Base-by-base conservation (phyloP, 1,139 yeast genomes). In the Diutina neorugosa region DNA sequence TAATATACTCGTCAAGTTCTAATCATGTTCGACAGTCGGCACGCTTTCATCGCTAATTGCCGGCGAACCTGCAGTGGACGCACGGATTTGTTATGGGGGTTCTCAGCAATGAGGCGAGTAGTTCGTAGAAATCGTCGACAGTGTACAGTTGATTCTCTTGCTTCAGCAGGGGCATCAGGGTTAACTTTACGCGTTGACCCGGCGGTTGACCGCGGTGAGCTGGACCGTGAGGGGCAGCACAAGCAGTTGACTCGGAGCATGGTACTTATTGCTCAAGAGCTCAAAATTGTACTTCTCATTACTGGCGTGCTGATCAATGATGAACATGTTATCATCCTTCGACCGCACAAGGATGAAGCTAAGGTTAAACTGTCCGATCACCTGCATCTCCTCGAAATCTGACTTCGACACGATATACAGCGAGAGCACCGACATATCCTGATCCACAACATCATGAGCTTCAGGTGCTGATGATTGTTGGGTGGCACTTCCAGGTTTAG, bases 221-320 rank as follows among this genome's bases (percentile, higher is more conserved):
- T 46, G 40, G 21, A 46, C 50, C 14, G 37, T 27, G 4, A 46
- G 41, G 7, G 50, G 50, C 21, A 14, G 50, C 7, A 46, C 40
- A 16, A 46, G 50, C 18, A 16, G 3, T 14, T 46, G 50, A 4
- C 37, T 18, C 8, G 50, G 37, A 11, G 50, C 23, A 14, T 18
- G 40, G 21, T 27, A 46, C 18, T 27, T n/a, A 8, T 27, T 46
- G 16, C 14, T n/a, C 4, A 46, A 16, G 4, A 14, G 23, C 27
- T 46, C 50, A 27, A 46, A 93, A 65, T 93, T 93, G 68, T 63
- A 88, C 62, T 90, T 93, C 63, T 93, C 99, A 67, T 93, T 98
- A 58, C 96, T 87, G 0, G 98, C 98, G 69, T 93, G 99, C 66
- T 93, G 99, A 65, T 93, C 99, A 52, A 93, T 77, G 49, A 93